Evolutionary conservation across 192 early-diverging fungal species (phyloP), one percentile per base, ranked within the genome.

Genomic region (Chytriomyces sp.): DNA sequence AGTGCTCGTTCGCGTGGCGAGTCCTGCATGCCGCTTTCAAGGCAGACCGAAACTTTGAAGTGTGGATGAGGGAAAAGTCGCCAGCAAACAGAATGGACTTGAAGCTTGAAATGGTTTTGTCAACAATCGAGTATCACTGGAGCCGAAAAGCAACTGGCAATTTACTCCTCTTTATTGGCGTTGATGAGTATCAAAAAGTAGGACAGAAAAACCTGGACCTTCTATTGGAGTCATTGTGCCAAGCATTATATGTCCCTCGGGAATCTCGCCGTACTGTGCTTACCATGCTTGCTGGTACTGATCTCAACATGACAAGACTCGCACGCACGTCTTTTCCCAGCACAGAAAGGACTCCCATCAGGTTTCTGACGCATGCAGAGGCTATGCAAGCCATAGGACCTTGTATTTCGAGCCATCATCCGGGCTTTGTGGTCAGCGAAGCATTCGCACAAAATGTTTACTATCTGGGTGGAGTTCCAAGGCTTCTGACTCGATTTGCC

Each of bases 101-200:
- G 9, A 75, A 9, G 45, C 61, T 75, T 11, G 44, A 43, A 35
- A 9, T 72, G 45, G 74, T 64, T 50, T 44, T 75, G 57, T 50
- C 59, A 49, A 65, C 48, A 70, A 71, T 75, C 45, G 74, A 75
- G n/a, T n/a, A 20, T 8, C 68, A 64, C 49, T 75, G 67, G 66
- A 3, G 23, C 1, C 13, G 28, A 35, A 35, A 2, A 35, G 28
- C 35, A 20, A 69, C 63, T 23, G 44, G 61, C 23, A 71, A 75
- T 5, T 18, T 75, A 8, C 66, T 75, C 68, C 8, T 75, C 16
- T 75, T 75, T 72, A 5, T 75, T 75, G 74, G 74, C 5, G 23
- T 75, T 44, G 74, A 75, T 72, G 74, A 75, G 16, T 75, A 75
- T 75, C 74, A 75, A 69, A 24, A 75, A 45, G 23, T 75, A 28